These are phyloP conservation scores for Aspergillus neoniger DNA, from an alignment of 2,329 filamentous ascomycete species.

Conservation along the genomic window DNA sequence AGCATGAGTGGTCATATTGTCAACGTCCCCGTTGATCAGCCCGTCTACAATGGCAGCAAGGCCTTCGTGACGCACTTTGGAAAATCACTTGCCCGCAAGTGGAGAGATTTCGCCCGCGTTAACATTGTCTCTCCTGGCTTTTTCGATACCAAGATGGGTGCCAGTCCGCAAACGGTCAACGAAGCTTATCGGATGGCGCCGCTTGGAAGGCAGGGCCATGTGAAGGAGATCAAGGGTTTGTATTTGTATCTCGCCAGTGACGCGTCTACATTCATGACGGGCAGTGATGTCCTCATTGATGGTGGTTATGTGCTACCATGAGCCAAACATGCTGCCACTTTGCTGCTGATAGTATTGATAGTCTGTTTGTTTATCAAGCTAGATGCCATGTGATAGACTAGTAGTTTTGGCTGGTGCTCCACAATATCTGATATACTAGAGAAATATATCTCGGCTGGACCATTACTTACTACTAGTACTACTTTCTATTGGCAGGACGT, in stretches of 20 bases:
- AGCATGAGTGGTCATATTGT: slow-evolving; percentile 55
- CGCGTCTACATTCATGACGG: slow-evolving; percentile 52
- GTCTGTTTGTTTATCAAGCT: too few relatives aligned
- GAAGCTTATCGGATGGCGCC: slow-evolving; percentile 52
- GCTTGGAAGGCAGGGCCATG: slow-evolving; percentile 42
- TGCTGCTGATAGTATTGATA: background rate
- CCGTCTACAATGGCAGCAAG: slow-evolving; percentile 60
- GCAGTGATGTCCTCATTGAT: slow-evolving; percentile 52
- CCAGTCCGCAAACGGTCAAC: slow-evolving; percentile 45
- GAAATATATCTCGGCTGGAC: too few relatives aligned
- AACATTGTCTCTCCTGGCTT: slow-evolving; percentile 59
- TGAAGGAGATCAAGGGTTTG: slow-evolving; percentile 42
- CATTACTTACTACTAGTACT: too few relatives aligned
- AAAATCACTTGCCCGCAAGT: slow-evolving; percentile 58
- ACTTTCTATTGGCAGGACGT: too few relatives aligned
- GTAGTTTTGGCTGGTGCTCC: too few relatives aligned
- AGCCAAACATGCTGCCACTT: background rate
- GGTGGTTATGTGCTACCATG: slow-evolving; percentile 48
- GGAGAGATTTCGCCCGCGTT: slow-evolving; percentile 59
- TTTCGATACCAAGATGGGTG: slow-evolving; percentile 60
- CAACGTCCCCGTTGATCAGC: slow-evolving; percentile 57
- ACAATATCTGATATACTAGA: too few relatives aligned
- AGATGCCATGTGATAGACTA: background rate
- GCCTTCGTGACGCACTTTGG: slow-evolving; percentile 59
- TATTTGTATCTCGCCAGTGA: slow-evolving; percentile 51